Evolutionary conservation across 2,329 filamentous ascomycete genomes (phyloP).

Genomic region (Botrytis porri): DNA sequence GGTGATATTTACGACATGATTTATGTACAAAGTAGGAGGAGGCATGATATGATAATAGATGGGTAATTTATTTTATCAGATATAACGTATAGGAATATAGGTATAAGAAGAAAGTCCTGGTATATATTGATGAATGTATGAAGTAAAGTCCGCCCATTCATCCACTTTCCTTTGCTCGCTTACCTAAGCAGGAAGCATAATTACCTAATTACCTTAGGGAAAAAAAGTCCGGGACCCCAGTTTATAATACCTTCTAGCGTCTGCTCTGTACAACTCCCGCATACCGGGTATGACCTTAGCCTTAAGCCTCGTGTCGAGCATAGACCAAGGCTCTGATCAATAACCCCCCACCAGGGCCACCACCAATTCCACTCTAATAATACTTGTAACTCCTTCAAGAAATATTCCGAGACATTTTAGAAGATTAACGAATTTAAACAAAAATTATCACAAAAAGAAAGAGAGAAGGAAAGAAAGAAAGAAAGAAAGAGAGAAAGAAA

Average conservation of each 20-base stretch:
- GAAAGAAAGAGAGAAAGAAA: too few species aligned
- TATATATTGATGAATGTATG: background rate
- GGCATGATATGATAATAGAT: background rate
- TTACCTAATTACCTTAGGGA: too few species aligned
- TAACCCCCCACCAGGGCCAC: background rate
- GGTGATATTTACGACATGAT: constrained; percentile 1
- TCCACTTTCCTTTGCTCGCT: background rate
- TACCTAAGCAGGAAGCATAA: background rate
- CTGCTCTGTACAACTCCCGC: background rate
- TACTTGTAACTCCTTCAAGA: background rate
- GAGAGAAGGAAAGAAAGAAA: background rate
- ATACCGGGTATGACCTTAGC: background rate
- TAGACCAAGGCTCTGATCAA: background rate
- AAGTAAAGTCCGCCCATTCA: background rate
- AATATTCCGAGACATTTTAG: background rate
- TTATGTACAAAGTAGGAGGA: background rate
- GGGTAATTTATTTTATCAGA: constrained; percentile 6
- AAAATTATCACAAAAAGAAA: background rate
- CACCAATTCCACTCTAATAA: background rate
- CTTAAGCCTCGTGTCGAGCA: constrained; percentile 6
- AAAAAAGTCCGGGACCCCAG: background rate
- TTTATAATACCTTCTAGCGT: background rate
- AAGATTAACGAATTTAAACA: background rate
- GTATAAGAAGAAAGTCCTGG: background rate
- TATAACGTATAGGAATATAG: too few species aligned